Base-by-base conservation (phyloP, 768 basidiomycete species). In the Amanita muscaria region DNA sequence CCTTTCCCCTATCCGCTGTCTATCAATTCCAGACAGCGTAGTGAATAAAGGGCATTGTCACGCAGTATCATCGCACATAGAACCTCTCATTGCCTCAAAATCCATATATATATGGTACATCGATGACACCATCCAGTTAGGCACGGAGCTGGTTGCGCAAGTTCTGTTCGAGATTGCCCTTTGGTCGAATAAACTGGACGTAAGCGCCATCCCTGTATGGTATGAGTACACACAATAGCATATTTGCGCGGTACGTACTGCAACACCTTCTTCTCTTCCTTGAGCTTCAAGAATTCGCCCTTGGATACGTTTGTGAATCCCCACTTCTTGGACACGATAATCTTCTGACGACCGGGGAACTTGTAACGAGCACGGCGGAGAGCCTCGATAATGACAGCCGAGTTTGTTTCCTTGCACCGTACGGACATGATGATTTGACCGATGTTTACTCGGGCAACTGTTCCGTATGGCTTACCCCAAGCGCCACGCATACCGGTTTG, bases 401-500 rank as follows among this genome's bases (percentile, higher is more conserved):
- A 78, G 64, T 91, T 91, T 54, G 61, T 54, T 58, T 98, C 94
- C 67, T 92, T 93, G 75, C 81, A 87, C 40, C 93, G 88, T 66
- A 97, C 83, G 45, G 72, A 74, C 51, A 77, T 64, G 64, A 98
- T 89, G 63, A 96, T 80, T 72, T 97, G 92, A 41, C 96, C 93
- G 53, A 97, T 98, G 79, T 91, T 82, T 53, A 96, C 92, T 61
- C 92, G 88, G 29, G 90, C 92, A 56, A 88, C 93, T 14, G 85
- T 90, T 53, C 91, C 93, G 65, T 96, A 93, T 33, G 96, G 92
- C 70, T 94, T 96, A 56, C 96, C 96, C 93, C 94, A 99, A 32
- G 94, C 94, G 54, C 94, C 96, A 69, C 94, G 89, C 96, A 99
- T 98, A 64, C 94, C 91, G 12, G 90, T 91, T 63, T 91, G 88